Evolutionary conservation across 139 green algal species (phyloP), one percentile per base, ranked within the genome.

Genomic region (Gonium pectorale): DNA sequence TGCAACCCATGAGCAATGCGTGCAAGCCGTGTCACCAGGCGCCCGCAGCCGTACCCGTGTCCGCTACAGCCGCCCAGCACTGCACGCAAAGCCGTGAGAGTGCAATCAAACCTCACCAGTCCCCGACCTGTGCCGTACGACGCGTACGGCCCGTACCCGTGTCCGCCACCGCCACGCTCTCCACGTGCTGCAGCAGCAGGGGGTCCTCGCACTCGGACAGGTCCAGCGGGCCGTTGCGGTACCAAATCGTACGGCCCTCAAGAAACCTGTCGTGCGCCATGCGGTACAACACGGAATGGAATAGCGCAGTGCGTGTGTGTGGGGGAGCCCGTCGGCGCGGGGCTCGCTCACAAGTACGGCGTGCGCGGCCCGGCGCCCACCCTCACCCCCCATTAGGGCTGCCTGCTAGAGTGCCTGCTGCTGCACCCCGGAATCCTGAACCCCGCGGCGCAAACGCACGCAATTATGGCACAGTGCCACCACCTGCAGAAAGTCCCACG

Each of bases 201-300:
- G 46, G 19, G 37, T 77, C 35, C 13, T 85, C 79, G 22, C 38
- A 60, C 4, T 85, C 79, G 13, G 31, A 40, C 66, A 75, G 29
- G 17, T 85, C 64, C 63, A 85, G 49, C 29, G 79, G 79, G 9
- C 79, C 79, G 27, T 77, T 60, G 35, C 64, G n/a, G 41, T 90
- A 81, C 79, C 86, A 83, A 49, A 90, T 60, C 27, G 62, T 85
- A 31, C 86, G 69, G 54, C 77, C 71, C 71, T 87, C 44, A 62
- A 90, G 71, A 62, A 67, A 87, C n/a, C 71, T 86, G 80, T 44
- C 3, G 38, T 54, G 1, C 49, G 46, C 49, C 19, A 26, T 43
- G 37, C 40, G 46, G 22, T 13, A 31, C n/a, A n/a, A n/a, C n/a
- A 3, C 21, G 0, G 31, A 40, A 27, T 5, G 8, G 38, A 27